Conservation (phyloP, 2,329 filamentous ascomycete genomes). For the Aureobasidium leucospermi region DNA sequence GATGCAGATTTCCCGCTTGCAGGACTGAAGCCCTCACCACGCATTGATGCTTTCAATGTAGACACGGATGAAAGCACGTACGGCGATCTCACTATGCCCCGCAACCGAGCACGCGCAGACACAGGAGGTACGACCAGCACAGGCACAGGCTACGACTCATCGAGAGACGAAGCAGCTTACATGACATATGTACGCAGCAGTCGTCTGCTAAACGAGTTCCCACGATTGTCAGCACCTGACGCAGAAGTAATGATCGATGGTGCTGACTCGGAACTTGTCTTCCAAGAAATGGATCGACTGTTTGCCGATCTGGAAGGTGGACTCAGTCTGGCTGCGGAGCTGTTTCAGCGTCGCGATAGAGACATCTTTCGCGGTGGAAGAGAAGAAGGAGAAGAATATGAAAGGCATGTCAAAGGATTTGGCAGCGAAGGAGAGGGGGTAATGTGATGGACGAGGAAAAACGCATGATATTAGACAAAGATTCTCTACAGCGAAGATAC, state of each 20-base stretch:
- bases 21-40: neutral
- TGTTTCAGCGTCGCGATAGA: conserved; percentile 5
- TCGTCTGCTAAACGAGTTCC: conserved; percentile 19
- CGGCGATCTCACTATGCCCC: conserved; percentile 7
- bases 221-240: conserved; percentile 23
- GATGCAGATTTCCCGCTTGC: conserved; percentile 9
- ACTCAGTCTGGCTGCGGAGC: conserved; percentile 10
- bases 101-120: conserved; percentile 3
- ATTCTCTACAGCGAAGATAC: neutral
- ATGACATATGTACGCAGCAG: neutral
- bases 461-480: neutral
- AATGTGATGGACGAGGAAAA: neutral
- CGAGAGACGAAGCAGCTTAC: conserved; percentile 16
- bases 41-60: conserved; percentile 1
- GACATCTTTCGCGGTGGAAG: neutral
- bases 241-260: conserved; percentile 25
- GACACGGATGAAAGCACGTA: conserved; percentile 7
- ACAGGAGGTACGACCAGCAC: conserved; percentile 11
- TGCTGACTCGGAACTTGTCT: conserved; percentile 23
- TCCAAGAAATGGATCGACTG: conserved; percentile 24
- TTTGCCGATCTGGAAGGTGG: conserved; percentile 21
- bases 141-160: conserved; percentile 7
- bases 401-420: neutral
- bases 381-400: neutral
- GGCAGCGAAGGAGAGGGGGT: conserved; percentile 9